phyloP scores from a whole-genome alignment of 768 basidiomycete genomes.

The Polyporus arcularius region DNA sequence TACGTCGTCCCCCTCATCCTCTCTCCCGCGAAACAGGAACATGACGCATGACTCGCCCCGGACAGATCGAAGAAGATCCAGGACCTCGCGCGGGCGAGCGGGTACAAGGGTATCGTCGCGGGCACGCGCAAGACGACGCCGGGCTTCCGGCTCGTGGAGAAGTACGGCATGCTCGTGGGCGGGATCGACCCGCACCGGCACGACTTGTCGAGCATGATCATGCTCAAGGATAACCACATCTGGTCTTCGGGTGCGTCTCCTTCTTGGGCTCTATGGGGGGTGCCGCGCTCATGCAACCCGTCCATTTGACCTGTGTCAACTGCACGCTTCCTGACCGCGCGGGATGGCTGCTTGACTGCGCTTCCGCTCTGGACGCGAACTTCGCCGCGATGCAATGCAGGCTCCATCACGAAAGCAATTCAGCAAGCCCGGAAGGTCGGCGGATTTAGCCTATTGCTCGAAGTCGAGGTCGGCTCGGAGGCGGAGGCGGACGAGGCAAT shows the following conservation, averaged over 20 bases:
- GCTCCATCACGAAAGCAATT: constrained; percentile 90
- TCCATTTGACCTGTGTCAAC: background rate
- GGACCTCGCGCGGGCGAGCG: constrained; percentile 73
- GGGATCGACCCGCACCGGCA: constrained; percentile 95
- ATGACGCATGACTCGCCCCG: constrained; percentile 4
- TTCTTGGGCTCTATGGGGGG: constrained; percentile 6
- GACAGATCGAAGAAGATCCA: constrained; percentile 79
- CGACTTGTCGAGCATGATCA: constrained; percentile 98
- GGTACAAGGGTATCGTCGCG: constrained; percentile 87
- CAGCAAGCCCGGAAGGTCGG: constrained; percentile 84
- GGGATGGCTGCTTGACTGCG: background rate
- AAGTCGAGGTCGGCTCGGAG: constrained; percentile 90
- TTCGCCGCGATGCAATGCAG: constrained; percentile 35
- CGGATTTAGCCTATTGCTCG: constrained; percentile 88
- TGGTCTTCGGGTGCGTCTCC: constrained; percentile 83
- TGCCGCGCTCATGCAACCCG: background rate
- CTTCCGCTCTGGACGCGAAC: background rate
- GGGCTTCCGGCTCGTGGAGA: constrained; percentile 94
- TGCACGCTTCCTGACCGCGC: background rate
- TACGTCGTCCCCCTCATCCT: constrained; percentile 37
- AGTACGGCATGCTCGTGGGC: constrained; percentile 98
- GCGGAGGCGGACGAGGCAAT: constrained; percentile 97
- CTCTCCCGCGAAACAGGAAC: background rate
- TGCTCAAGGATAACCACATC: constrained; percentile 99
- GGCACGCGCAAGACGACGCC: constrained; percentile 98